These are phyloP conservation scores for Clonostachys rosea DNA, from an alignment of 2,329 filamentous ascomycete species.

Conservation along the genomic window DNA sequence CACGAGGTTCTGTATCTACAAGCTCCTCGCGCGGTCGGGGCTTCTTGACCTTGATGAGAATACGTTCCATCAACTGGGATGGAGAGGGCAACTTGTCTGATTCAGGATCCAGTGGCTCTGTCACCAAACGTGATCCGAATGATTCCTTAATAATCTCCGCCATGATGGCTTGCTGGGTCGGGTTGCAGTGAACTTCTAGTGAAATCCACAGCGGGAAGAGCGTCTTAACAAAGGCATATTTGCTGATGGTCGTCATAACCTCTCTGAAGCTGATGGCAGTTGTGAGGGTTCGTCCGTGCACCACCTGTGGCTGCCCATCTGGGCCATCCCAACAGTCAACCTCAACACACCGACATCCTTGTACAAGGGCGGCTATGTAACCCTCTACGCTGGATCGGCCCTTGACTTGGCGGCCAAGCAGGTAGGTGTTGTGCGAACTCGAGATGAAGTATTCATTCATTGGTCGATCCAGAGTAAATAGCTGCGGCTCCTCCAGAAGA, in stretches of 20 bases:
- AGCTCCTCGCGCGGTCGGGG: constrained; percentile 43
- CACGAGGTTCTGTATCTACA: constrained; percentile 29
- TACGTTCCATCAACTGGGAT: constrained; percentile 75
- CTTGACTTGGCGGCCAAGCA: constrained; percentile 83
- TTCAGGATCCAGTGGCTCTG: constrained; percentile 67
- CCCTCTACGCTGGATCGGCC: constrained; percentile 91
- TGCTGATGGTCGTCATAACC: constrained; percentile 88
- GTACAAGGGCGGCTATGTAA: constrained; percentile 83
- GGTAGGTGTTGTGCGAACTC: constrained; percentile 97
- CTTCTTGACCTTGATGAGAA: constrained; percentile 93
- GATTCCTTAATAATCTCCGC: constrained; percentile 81
- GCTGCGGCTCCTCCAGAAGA: constrained; percentile 54
- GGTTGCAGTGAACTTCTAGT: constrained; percentile 88
- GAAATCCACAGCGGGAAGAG: constrained; percentile 89
- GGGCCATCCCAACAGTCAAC: constrained; percentile 97
- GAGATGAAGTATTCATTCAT: constrained; percentile 98
- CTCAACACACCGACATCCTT: constrained; percentile 91
- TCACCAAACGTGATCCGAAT: constrained; percentile 76
- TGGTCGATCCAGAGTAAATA: constrained; percentile 70
- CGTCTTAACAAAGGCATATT: constrained; percentile 88
- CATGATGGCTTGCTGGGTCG: constrained; percentile 82
- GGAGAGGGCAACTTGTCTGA: constrained; percentile 73
- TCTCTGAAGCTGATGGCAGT: constrained; percentile 86
- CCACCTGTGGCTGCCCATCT: constrained; percentile 83
- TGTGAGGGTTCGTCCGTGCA: constrained; percentile 86